phyloP scores from a whole-genome alignment of 1,284 basidiomycete genomes.

The Dichomitus squalens region DNA sequence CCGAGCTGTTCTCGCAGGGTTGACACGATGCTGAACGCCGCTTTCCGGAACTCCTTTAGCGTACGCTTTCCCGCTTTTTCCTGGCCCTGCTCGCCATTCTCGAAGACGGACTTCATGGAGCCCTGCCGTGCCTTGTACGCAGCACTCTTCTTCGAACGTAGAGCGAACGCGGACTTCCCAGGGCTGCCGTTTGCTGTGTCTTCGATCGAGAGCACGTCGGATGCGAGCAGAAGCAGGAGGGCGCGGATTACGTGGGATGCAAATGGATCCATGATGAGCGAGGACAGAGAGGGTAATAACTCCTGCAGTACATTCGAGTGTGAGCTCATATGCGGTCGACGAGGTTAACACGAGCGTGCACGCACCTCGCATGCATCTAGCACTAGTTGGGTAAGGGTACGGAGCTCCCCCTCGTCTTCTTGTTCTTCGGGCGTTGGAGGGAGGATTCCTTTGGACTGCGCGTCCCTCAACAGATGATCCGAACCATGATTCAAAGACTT shows the following conservation, averaged over 20 bases:
- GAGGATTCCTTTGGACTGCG: constrained; percentile 63
- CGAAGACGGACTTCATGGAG: constrained; percentile 72
- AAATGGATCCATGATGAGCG: constrained; percentile 79
- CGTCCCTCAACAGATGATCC: background rate
- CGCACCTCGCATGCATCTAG: constrained; percentile 66
- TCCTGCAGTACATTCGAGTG: constrained; percentile 49
- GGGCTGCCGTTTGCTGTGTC: constrained; percentile 36
- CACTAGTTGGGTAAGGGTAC: constrained; percentile 71
- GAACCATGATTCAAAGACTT: constrained; percentile 15
- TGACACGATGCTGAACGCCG: constrained; percentile 56
- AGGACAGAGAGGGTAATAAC: constrained; percentile 61
- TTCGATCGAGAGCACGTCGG: constrained; percentile 40
- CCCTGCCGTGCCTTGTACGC: constrained; percentile 79
- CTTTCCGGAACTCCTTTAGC: constrained; percentile 54
- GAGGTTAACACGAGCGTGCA: constrained; percentile 27
- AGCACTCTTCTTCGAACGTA: constrained; percentile 79
- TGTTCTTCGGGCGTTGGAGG: constrained; percentile 52
- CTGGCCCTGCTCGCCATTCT: constrained; percentile 44
- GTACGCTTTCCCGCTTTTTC: constrained; percentile 32
- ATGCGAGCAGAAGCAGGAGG: constrained; percentile 74
- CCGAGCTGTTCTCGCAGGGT: constrained; percentile 55
- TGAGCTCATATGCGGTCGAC: constrained; percentile 4
- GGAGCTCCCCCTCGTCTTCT: constrained; percentile 63
- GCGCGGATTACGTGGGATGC: constrained; percentile 87
- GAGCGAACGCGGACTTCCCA: constrained; percentile 32